Base-by-base conservation (phyloP, 805 yeast genomes). In the Ogataea trehaloabstinens region DNA sequence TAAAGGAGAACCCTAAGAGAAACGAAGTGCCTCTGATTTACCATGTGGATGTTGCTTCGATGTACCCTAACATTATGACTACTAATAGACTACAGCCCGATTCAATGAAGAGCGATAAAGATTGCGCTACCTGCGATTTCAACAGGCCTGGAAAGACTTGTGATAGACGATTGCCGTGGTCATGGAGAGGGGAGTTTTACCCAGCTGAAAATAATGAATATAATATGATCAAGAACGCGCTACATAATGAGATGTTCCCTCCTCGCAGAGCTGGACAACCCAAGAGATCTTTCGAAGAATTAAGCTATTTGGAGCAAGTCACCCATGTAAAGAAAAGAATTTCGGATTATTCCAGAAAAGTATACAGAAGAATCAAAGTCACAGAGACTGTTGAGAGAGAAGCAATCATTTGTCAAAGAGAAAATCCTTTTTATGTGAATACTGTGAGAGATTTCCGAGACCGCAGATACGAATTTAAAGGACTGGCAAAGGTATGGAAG, bases 31-130 rank as follows among this genome's bases (percentile, higher is more conserved):
- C 99, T 0, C 68, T 86, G 33, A 93, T 93, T 46, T 93, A 95
- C 54, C 99, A 93, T 57, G 96, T 95, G 25, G 99, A 93, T 68
- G 99, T 93, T 35, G 97, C 99, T 1, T 93, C 99, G 1, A 93
- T 93, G 99, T 93, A 93, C 57, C 99, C 99, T 5, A 93, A 93
- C 57, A 93, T 93, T 59, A 93, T 93, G 98, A 88, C 96, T 5
- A 85, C 98, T 0, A 93, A 93, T 64, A 78, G 99, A 57, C 70
- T 93, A 37, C 99, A 93, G 60, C 99, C 99, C 0, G 99, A 93
- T 63, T 90, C 98, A 3, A 91, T 93, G 88, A 90, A 93, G 49
- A 68, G 83, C 0, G 98, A 91, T 55, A 86, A 86, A 51, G 96
- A 89, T 55, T 95, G 99, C 66, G 98, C 99, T 0, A 80, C 95